Percentiles rank a stretch among this genome's conserved stretches.
phyloP scores from a whole-genome alignment of 1,284 basidiomycete genomes.

The Dichomitus squalens region DNA sequence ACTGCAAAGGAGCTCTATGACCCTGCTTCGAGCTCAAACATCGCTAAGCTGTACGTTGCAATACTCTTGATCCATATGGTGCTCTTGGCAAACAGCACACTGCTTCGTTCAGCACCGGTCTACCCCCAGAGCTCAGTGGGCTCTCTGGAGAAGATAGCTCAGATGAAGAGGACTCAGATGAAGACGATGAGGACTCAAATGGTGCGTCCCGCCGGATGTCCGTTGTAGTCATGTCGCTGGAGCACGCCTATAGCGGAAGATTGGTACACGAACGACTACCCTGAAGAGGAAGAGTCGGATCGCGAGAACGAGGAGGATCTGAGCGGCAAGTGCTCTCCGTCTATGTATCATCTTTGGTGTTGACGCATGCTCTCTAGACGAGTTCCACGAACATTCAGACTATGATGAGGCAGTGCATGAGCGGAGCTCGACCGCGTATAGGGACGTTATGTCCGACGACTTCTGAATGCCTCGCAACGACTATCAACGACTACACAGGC shows the following conservation, averaged over 20 bases:
- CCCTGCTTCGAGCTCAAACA: conserved; percentile 43
- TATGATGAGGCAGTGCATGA: conserved; percentile 15
- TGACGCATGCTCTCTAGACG: conserved; percentile 9
- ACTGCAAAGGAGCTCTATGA: conserved; percentile 60
- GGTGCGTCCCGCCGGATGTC: conserved; percentile 42
- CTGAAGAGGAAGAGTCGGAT: conserved; percentile 63
- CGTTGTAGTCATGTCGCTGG: conserved; percentile 1
- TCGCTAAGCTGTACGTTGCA: conserved; percentile 61
- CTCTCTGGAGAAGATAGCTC: conserved; percentile 59
- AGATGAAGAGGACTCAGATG: conserved; percentile 76
- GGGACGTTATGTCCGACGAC: conserved; percentile 14
- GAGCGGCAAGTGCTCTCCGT: conserved; percentile 37
- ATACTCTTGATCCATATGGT: background rate
- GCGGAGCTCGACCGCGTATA: conserved; percentile 6
- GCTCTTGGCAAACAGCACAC: conserved; percentile 2
- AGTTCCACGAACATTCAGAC: conserved; percentile 25
- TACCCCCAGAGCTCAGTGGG: conserved; percentile 52
- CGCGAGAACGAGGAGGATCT: conserved; percentile 39
- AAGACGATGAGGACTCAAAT: conserved; percentile 81
- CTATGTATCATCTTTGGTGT: background rate
- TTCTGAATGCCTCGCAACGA: background rate
- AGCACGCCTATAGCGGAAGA: conserved; percentile 58
- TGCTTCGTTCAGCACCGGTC: conserved; percentile 51
- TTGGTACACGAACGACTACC: conserved; percentile 81
- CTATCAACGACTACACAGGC: background rate